These are phyloP conservation scores for Mucor circinelloides DNA, from an alignment of 371 early-diverging fungal genomes.

Conservation along the genomic window DNA sequence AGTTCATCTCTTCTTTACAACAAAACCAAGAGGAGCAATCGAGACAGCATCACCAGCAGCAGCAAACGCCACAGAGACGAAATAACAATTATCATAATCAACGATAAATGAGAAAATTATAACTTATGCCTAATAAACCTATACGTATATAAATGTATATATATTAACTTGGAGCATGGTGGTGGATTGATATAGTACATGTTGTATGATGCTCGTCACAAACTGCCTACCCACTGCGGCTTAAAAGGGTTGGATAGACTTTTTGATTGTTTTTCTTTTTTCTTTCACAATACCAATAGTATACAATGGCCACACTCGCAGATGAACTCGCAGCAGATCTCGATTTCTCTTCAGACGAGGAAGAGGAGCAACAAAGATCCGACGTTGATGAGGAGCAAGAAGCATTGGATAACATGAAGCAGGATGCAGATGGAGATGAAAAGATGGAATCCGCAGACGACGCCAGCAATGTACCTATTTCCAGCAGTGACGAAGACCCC, in stretches of 20 bases:
- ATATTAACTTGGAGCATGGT: not conserved
- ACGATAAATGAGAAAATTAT: not conserved
- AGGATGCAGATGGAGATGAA: slow-evolving; percentile 24
- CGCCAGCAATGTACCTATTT: not conserved
- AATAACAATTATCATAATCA: slow-evolving; percentile 1
- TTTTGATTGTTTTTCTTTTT: slow-evolving; percentile 2
- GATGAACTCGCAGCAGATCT: slow-evolving; percentile 79
- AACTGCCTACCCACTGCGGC: not conserved
- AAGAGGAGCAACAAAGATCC: slow-evolving; percentile 30
- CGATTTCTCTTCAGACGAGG: slow-evolving; percentile 60
- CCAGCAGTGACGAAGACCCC: slow-evolving; percentile 12
- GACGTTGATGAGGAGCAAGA: slow-evolving; percentile 35
- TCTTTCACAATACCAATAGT: not conserved
- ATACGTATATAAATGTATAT: not conserved
- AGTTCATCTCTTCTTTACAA: slow-evolving; percentile 31
- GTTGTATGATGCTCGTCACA: not conserved
- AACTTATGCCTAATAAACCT: not conserved
- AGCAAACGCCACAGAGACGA: slow-evolving; percentile 1
- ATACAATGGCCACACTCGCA: slow-evolving; percentile 59
- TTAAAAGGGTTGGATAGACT: not conserved
- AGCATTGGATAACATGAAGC: slow-evolving; percentile 19
- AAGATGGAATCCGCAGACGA: slow-evolving; percentile 34
- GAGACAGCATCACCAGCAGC: not conserved
- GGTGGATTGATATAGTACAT: too few relatives aligned
- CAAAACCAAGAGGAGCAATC: slow-evolving; percentile 7